Base-by-base conservation (phyloP, 805 yeast genomes). In the Suhomyces prunicola region DNA sequence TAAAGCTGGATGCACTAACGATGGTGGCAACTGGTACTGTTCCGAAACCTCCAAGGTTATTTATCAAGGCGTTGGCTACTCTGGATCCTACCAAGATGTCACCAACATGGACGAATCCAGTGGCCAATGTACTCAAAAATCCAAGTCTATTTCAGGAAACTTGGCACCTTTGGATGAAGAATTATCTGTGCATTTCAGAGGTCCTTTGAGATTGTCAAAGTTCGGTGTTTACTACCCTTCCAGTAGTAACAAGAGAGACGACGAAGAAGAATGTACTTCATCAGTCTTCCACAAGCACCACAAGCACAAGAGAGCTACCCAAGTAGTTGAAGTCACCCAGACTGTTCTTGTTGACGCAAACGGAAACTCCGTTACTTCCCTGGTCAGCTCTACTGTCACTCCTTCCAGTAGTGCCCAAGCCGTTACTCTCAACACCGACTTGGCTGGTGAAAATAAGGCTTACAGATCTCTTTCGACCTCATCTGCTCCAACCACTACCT, bases 171-270 rank as follows among this genome's bases (percentile, higher is more conserved):
- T 90, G 57, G 87, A 89, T 70, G 94, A 90, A 77, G 96, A 90
- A 71, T 74, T 90, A 56, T 85, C 96, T 35, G 85, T 90, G 54
- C 96, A 90, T 71, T 87, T 90, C 79, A 86, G 97, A 78, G 97
- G 97, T 63, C 97, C 97, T 36, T 66, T 90, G 61, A 79, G 82
- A 67, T 82, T 90, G 67, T 74, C 78, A 65, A 90, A 90, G 74
- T 90, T 94, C 67, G 97, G 92, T 71, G 97, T 90, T 52, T 94
- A 92, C 79, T 85, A 86, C 65, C 92, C 90, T 58, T 62, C 77
- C 41, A 62, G 77, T 44, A 62, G 76, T 44, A 63, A 77, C 60
- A 69, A 74, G 57, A 78, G 75, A 63, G 79, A 79, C 68, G 78
- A 69, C 40, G 79, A 72, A 54, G 79, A 72, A 54, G 82, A 77